Conservation (phyloP, 495 filamentous ascomycete species). For the Aspergillus nanangensis region DNA sequence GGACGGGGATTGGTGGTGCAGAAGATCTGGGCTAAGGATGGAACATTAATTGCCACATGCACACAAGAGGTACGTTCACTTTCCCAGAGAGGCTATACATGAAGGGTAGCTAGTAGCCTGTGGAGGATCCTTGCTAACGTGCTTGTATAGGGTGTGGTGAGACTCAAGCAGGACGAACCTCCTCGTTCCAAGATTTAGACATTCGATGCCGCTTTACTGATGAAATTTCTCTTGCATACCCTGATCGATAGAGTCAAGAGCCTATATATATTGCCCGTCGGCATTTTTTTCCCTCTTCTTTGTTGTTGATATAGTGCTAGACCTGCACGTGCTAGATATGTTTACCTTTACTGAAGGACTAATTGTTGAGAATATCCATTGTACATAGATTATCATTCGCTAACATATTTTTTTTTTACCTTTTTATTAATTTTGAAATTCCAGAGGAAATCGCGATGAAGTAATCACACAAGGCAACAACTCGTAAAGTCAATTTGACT, state of each 20-base stretch:
- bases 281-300: neutral
- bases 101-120: neutral
- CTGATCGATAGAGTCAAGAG: neutral
- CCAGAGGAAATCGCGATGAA: neutral
- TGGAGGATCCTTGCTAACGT: neutral
- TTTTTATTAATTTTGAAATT: too few species aligned
- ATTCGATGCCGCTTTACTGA: neutral
- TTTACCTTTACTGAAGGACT: neutral
- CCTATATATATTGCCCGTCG: neutral
- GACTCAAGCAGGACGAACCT: conserved; percentile 40
- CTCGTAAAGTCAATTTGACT: too few species aligned
- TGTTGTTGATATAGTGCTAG: neutral
- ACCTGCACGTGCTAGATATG: too few species aligned
- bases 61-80: conserved; percentile 39
- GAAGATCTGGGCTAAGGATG: conserved; percentile 81
- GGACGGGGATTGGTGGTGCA: conserved; percentile 83
- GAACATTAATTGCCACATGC: conserved; percentile 67
- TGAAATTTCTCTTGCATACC: neutral
- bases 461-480: too few species aligned
- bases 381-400: neutral
- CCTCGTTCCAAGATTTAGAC: conserved; percentile 37
- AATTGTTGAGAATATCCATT: neutral
- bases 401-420: neutral
- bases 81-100: too few species aligned
- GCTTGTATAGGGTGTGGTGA: conserved; percentile 37